Base-by-base conservation (phyloP, 805 yeast genomes). In the Ogataea kodamae region DNA sequence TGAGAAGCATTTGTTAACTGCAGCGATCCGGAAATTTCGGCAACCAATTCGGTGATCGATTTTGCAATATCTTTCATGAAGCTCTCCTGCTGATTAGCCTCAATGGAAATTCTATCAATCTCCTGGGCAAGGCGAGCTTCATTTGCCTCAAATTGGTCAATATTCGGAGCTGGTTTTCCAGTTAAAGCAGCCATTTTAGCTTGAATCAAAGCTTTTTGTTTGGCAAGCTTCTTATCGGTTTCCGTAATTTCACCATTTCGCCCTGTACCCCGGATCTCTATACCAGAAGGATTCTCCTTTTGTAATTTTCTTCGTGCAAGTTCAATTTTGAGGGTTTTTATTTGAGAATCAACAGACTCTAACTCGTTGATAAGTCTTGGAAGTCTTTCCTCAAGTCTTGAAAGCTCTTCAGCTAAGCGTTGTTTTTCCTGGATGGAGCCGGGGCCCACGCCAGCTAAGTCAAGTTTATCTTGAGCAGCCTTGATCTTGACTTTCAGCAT, bases 141-240 rank as follows among this genome's bases (percentile, higher is more conserved):
- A 31, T 76, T 71, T 33, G 68, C 72, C 23, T 76, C 75, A 47
- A 72, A 68, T 3, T 63, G 64, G 15, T 67, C 69, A 25, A 64
- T 57, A 19, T 63, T 63, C 6, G 69, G 61, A 3, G 68, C 63
- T 6, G 74, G 65, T 50, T 78, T 81, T 5, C 96, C 96, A 0
- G 97, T 89, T 50, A 90, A 71, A 3, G 90, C 86, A 18, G 96
- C 95, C 95, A 90, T 88, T 47, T 95, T 74, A 31, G 89, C 84
- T 43, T 79, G 78, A 48, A 92, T 67, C 37, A 78, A 62, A 24
- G 90, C 94, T 52, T 83, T 81, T 25, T 85, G 79, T 47, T 74
- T 80, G 23, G 90, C 92, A 49, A 83, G 82, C 43, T 83, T 74
- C 40, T 83, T 73, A 54, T 89, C 97, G 9, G 76, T 61, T 16